These are phyloP conservation scores for Suillus occidentalis DNA, from an alignment of 768 basidiomycete genomes.

Conservation along the genomic window DNA sequence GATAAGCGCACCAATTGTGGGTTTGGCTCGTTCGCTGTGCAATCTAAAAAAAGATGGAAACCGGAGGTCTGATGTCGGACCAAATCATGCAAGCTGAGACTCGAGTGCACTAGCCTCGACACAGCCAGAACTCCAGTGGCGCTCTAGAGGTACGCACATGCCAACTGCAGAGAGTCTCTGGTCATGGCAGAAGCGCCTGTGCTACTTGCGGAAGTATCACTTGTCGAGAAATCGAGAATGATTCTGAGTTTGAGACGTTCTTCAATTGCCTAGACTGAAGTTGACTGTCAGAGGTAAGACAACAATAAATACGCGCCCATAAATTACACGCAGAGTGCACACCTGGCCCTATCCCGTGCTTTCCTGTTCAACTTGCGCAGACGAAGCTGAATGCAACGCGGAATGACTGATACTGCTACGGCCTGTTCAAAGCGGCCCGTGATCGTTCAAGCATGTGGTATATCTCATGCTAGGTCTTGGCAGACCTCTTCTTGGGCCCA, in stretches of 20 bases:
- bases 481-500: not conserved
- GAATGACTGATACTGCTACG: not conserved
- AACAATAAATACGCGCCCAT: not conserved
- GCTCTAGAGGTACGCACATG: not conserved
- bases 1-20: not conserved
- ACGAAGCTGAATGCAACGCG: not conserved
- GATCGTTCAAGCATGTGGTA: not conserved
- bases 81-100: constrained; percentile 28
- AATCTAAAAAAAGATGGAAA: constrained; percentile 30
- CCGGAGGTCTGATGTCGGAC: not conserved
- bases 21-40: constrained; percentile 36
- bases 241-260: not conserved
- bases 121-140: constrained; percentile 38
- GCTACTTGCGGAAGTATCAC: not conserved
- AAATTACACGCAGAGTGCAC: not conserved
- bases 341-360: not conserved
- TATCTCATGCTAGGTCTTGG: not conserved
- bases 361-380: not conserved
- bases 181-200: constrained; percentile 1
- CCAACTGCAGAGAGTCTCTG: constrained; percentile 1
- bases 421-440: not conserved
- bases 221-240: not conserved
- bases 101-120: constrained; percentile 53
- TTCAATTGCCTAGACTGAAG: not conserved
- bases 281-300: not conserved